A percentile compares a stretch with the other conserved stretches of the same genome.
Evolutionary conservation across 2,329 filamentous ascomycete genomes (phyloP).

Genomic region (Ascosphaera apis): DNA sequence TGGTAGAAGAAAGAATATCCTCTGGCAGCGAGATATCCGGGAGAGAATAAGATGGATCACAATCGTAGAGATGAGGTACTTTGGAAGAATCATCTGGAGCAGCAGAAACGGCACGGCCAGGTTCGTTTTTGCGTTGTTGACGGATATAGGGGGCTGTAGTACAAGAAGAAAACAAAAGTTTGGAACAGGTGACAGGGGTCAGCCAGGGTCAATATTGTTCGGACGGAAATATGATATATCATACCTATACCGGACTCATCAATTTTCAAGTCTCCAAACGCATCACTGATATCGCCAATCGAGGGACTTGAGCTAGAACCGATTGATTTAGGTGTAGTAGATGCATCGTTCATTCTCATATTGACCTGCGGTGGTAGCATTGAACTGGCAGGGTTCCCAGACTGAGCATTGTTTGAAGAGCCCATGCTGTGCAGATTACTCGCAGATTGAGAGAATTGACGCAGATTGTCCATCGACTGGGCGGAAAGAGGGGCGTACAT

Average conservation of each 20-base stretch:
- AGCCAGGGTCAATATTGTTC: background rate
- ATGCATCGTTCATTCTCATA: too few species aligned
- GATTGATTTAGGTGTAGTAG: too few species aligned
- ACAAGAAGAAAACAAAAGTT: conserved; percentile 5
- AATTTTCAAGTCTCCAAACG: conserved; percentile 69
- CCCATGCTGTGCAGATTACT: too few species aligned
- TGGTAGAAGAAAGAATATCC: conserved; percentile 14
- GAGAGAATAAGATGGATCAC: too few species aligned
- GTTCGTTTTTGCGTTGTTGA: conserved; percentile 28
- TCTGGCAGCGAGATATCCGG: background rate
- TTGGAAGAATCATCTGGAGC: conserved; percentile 48
- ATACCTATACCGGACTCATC: conserved; percentile 68
- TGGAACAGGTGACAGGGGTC: background rate
- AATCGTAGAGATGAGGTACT: too few species aligned
- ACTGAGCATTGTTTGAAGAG: too few species aligned
- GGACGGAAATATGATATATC: conserved; percentile 8
- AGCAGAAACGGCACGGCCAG: conserved; percentile 31
- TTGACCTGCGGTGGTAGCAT: too few species aligned
- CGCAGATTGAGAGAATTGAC: too few species aligned
- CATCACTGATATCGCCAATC: conserved; percentile 50
- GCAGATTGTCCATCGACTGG: too few species aligned
- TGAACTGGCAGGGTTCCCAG: too few species aligned
- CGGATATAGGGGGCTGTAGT: conserved; percentile 63
- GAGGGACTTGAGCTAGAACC: too few species aligned
- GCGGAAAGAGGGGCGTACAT: too few species aligned